Evolutionary conservation across 805 yeast genomes (phyloP).

Genomic region (Brettanomyces anomalus): DNA sequence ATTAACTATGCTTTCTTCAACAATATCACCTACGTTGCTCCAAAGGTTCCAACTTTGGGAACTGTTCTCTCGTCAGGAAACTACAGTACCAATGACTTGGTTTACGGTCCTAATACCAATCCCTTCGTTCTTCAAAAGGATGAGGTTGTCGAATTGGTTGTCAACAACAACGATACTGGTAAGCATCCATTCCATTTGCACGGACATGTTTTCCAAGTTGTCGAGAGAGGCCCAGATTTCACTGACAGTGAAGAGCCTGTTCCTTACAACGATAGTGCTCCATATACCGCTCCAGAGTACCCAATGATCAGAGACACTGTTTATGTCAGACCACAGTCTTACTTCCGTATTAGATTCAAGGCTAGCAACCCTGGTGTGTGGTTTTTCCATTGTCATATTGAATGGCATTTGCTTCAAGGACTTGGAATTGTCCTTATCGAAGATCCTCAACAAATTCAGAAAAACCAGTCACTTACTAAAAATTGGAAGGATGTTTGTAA

Average conservation of each 20-base stretch:
- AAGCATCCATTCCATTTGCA: conserved; percentile 97
- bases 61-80: conserved; percentile 72
- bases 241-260: conserved; percentile 47
- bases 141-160: conserved; percentile 67
- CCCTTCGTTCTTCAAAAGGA: conserved; percentile 59
- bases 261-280: conserved; percentile 43
- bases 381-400: conserved; percentile 98
- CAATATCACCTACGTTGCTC: conserved; percentile 66
- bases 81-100: conserved; percentile 35
- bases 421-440: conserved; percentile 74
- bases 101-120: conserved; percentile 78
- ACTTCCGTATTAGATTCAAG: conserved; percentile 75
- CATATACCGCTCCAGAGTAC: conserved; percentile 51
- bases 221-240: conserved; percentile 60
- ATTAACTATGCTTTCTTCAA: conserved; percentile 95
- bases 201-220: conserved; percentile 83
- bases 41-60: conserved; percentile 79
- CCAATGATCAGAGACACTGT: conserved; percentile 84
- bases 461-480: conserved; percentile 51
- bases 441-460: conserved; percentile 67
- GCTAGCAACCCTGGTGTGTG: conserved; percentile 97
- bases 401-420: conserved; percentile 97
- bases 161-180: conserved; percentile 86
- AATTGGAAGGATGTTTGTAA: conserved; percentile 55
- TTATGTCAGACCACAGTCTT: conserved; percentile 74